These are phyloP conservation scores for Camellia oleifera DNA, from an alignment of 179 eudicot genomes.

Conservation along the genomic window DNA sequence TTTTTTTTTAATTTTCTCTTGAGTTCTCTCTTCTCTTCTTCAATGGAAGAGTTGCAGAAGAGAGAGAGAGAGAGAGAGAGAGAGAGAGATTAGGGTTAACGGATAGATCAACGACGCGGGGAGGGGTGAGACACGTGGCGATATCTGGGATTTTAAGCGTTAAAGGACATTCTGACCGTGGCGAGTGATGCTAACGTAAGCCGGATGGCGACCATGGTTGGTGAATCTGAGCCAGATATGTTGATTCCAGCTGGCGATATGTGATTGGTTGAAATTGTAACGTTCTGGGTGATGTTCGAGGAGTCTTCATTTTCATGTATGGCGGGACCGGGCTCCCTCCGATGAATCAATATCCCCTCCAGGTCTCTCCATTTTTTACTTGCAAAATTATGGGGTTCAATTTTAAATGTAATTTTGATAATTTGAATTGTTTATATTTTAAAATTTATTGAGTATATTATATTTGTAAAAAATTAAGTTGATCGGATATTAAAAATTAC, in stretches of 20 bases:
- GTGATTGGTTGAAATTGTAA: constrained; percentile 15
- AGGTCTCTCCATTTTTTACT: no score
- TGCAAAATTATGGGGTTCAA: no score
- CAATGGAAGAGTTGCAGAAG: constrained; percentile 14
- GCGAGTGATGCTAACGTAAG: constrained; percentile 6
- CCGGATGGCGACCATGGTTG: not conserved
- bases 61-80: constrained; percentile 16
- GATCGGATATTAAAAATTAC: no score
- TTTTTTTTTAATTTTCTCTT: not conserved
- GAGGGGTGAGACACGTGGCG: constrained; percentile 39
- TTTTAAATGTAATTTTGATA: no score
- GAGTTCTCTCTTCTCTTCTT: constrained; percentile 13
- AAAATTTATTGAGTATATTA: no score
- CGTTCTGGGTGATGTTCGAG: constrained; percentile 23
- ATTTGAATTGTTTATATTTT: no score
- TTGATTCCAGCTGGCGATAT: constrained; percentile 5
- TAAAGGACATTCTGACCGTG: no score
- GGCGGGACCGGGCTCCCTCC: not conserved
- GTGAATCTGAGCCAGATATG: not conserved
- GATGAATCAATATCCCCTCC: no score
- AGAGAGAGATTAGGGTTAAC: constrained; percentile 43
- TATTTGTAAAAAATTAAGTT: no score
- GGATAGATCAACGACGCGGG: constrained; percentile 45
- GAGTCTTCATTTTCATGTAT: not conserved
- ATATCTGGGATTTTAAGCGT: constrained; percentile 8